Percentiles rank a stretch among this genome's conserved stretches.
These are phyloP conservation scores for Nitzschia putrida DNA, from an alignment of 108 stramenopile species.

Conservation along the genomic window DNA sequence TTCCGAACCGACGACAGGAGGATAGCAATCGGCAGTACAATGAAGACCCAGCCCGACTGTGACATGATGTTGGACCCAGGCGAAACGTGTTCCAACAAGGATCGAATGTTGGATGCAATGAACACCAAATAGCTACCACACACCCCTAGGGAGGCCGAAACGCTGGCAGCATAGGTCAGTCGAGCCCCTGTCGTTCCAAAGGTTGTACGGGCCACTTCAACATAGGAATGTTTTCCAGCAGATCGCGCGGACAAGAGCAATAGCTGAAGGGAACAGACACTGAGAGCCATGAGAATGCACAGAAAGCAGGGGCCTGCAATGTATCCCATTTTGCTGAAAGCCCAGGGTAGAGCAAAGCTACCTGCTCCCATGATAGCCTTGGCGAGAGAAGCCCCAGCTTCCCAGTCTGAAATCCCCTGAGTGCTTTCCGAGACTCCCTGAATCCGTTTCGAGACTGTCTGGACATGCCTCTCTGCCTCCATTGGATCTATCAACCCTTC, in stretches of 20 bases:
- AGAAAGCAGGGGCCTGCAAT: conserved; percentile 26
- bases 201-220: conserved; percentile 31
- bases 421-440: too few species aligned
- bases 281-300: conserved; percentile 11
- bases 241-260: conserved; percentile 8
- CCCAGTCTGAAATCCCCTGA: conserved; percentile 28
- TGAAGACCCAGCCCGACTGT: conserved; percentile 1
- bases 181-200: conserved; percentile 33
- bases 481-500: too few species aligned
- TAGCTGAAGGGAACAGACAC: conserved; percentile 28
- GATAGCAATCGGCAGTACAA: conserved; percentile 22
- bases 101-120: conserved; percentile 31
- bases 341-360: conserved; percentile 41
- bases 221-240: conserved; percentile 16
- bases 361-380: conserved; percentile 46
- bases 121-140: conserved; percentile 42
- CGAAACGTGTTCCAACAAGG: background rate
- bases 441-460: too few species aligned
- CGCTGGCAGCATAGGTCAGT: conserved; percentile 15
- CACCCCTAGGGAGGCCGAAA: conserved; percentile 40
- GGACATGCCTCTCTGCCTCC: too few species aligned
- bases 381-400: conserved; percentile 33
- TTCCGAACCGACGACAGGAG: conserved; percentile 30
- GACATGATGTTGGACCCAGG: background rate
- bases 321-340: conserved; percentile 34